Evolutionary conservation across 1,139 yeast genomes (phyloP).

Genomic region (Candida sp.): DNA sequence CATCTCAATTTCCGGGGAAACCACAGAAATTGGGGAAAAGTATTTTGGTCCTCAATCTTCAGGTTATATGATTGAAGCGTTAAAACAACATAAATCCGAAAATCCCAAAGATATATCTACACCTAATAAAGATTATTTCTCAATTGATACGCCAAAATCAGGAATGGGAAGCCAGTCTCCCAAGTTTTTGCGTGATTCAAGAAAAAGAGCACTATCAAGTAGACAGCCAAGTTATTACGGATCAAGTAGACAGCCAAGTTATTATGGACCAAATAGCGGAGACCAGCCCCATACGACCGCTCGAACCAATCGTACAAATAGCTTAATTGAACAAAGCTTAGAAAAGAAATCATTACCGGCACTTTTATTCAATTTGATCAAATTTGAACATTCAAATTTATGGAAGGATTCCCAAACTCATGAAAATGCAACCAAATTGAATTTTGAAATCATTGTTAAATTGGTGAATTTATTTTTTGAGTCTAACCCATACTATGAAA

Average conservation of each 20-base stretch:
- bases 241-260: no score
- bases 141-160: neutral
- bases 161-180: neutral
- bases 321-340: constrained; percentile 19
- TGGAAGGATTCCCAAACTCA: constrained; percentile 18
- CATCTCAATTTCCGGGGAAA: constrained; percentile 15
- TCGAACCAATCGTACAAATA: constrained; percentile 4
- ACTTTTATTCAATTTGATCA: constrained; percentile 14
- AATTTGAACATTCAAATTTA: constrained; percentile 20
- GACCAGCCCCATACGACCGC: neutral
- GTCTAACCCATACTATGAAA: constrained; percentile 24
- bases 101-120: neutral
- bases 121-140: neutral
- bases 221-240: neutral
- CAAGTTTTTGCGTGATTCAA: neutral
- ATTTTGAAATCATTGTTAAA: constrained; percentile 20
- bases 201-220: neutral
- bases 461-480: constrained; percentile 33
- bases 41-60: constrained; percentile 53
- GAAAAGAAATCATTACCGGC: constrained; percentile 27
- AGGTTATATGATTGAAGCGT: constrained; percentile 39
- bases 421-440: constrained; percentile 16
- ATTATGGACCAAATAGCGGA: neutral
- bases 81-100: constrained; percentile 10
- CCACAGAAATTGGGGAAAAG: constrained; percentile 31